Percentiles rank a stretch among this genome's conserved stretches.
phyloP scores from a whole-genome alignment of 2,329 filamentous ascomycete species.

The Dactylonectria estremocensis region DNA sequence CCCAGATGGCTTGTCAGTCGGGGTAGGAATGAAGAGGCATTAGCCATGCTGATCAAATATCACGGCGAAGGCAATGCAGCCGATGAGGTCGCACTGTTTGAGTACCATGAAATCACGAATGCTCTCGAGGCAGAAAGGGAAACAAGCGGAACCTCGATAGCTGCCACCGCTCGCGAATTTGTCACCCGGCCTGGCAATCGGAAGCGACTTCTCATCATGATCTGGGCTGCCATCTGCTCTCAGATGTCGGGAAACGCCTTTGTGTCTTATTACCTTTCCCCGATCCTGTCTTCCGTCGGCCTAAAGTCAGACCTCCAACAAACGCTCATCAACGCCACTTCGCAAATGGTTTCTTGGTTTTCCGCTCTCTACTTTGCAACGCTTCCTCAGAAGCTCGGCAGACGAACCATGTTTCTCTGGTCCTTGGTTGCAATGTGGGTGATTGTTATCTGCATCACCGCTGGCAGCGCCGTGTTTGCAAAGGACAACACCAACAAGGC shows the following conservation, averaged over 20 bases:
- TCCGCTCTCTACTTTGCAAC: slow-evolving; percentile 32
- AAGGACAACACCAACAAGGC: slow-evolving; percentile 30
- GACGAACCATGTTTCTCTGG: slow-evolving; percentile 43
- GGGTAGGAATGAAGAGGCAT: not conserved
- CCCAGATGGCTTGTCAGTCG: slow-evolving; percentile 8
- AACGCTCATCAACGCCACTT: slow-evolving; percentile 53
- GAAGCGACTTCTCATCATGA: slow-evolving; percentile 4
- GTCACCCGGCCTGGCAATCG: slow-evolving; percentile 5
- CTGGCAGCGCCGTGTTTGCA: slow-evolving; percentile 36
- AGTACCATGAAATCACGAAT: slow-evolving; percentile 17
- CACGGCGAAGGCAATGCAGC: slow-evolving; percentile 20
- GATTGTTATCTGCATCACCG: slow-evolving; percentile 29
- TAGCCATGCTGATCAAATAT: slow-evolving; percentile 16
- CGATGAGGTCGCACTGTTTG: slow-evolving; percentile 16
- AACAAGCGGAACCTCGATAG: not conserved
- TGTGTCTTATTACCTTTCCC: slow-evolving; percentile 56
- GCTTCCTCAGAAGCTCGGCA: slow-evolving; percentile 28
- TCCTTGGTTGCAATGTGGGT: slow-evolving; percentile 36
- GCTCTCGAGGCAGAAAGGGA: not conserved
- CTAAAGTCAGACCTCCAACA: slow-evolving; percentile 51
- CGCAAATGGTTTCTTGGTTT: slow-evolving; percentile 32
- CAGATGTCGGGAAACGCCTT: slow-evolving; percentile 49
- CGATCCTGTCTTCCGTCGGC: slow-evolving; percentile 52
- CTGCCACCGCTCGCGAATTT: slow-evolving; percentile 5
- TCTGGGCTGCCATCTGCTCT: slow-evolving; percentile 1